Evolutionary conservation across 1,284 basidiomycete species (phyloP), one percentile per base, ranked within the genome.

Genomic region (Ganoderma sp.): DNA sequence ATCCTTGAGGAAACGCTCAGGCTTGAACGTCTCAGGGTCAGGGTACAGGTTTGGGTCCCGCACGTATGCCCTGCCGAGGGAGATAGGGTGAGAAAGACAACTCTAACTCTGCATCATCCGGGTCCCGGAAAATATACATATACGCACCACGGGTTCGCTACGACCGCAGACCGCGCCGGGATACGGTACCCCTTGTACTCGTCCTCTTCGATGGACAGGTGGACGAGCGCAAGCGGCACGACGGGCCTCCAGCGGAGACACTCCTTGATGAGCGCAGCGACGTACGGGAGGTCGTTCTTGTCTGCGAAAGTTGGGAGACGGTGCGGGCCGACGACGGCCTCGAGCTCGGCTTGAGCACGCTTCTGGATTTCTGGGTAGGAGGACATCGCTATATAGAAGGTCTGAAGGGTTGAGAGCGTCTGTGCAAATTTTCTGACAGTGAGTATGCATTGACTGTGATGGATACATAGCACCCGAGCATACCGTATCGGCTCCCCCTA

Each of bases 261-360:
- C 58, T 76, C 76, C 54, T 67, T 70, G 43, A 68, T 37, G 56
- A 73, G 15, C 12, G 69, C 70, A 4, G 22, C 25, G 2, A 73
- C 25, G 50, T 72, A 73, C 2, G 71, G 69, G 6, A 74, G 71
- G 8, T 70, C 54, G 2, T 71, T 28, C 22, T 56, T 61, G 61
- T 76, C 74, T 7, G 42, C 56, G 43, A 73, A 70, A 5, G 69
- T 67, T 0, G 73, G 73, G 5, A 76, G 67, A 22, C 74, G 69
- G 32, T 50, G 37, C 10, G 67, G 56, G 6, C 75, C 73, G 2
- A 76, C 62, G 12, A 77, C 67, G 0, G 63, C 19, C 45, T 79
- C 79, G 9, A 80, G 64, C 64, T 81, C 78, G 1, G 68, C 66
- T 54, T 80, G 80, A 2, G 76, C 75, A 32, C 70, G 71, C 9